Evolutionary conservation across 148 eudicot genomes (phyloP).

Genomic region (Nyssa sinensis): DNA sequence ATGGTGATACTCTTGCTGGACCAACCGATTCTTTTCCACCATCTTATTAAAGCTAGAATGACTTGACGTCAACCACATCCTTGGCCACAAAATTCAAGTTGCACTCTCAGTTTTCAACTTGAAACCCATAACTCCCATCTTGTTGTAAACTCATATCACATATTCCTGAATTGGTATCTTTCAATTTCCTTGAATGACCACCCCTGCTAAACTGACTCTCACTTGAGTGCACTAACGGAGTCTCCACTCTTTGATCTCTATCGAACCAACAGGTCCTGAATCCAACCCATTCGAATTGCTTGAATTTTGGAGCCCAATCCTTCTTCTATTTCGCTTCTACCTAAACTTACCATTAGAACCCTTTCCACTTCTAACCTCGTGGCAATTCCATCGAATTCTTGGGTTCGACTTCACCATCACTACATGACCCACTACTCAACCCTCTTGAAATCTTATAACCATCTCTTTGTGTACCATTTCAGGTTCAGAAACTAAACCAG

Average conservation of each 20-base stretch:
- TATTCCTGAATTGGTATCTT: too few species aligned
- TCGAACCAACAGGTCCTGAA: constrained; percentile 18
- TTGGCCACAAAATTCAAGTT: background rate
- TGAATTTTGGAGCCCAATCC: background rate
- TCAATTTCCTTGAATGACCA: too few species aligned
- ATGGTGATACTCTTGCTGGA: too few species aligned
- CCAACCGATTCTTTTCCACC: background rate
- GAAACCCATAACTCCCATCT: too few species aligned
- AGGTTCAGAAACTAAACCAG: background rate
- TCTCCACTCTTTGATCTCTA: constrained; percentile 14
- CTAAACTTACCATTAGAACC: constrained; percentile 19
- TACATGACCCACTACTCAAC: background rate
- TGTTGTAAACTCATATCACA: too few species aligned
- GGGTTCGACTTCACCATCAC: constrained; percentile 2
- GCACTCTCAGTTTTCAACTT: too few species aligned
- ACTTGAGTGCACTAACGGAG: too few species aligned
- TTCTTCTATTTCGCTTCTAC: constrained; percentile 24
- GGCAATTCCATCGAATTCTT: constrained; percentile 1
- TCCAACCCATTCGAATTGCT: constrained; percentile 19
- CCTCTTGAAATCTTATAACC: constrained; percentile 1
- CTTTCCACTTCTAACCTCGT: constrained; percentile 9
- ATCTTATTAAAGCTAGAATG: background rate
- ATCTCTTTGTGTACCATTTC: background rate
- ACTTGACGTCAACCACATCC: background rate
- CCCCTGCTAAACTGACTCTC: too few species aligned